phyloP scores from a whole-genome alignment of 192 early-diverging fungal species.

The Coemansia sp. region DNA sequence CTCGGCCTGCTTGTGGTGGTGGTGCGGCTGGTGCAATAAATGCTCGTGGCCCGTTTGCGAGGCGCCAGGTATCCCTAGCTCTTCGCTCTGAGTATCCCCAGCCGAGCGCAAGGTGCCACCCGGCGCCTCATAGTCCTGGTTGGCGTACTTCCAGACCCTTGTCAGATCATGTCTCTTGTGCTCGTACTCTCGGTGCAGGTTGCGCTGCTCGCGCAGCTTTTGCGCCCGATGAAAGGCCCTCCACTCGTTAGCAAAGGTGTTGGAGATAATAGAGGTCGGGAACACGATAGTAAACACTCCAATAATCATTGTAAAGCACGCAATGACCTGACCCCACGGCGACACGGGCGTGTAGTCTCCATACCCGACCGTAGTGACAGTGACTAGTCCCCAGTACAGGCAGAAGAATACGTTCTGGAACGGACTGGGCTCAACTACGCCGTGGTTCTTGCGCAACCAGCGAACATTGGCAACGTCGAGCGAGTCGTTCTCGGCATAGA shows the following conservation, averaged over 20 bases:
- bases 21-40: neutral
- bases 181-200: constrained; percentile 25
- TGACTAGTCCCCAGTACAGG: constrained; percentile 58
- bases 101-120: neutral
- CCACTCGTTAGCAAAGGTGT: constrained; percentile 58
- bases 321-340: constrained; percentile 50
- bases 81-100: neutral
- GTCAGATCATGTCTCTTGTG: constrained; percentile 24
- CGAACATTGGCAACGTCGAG: constrained; percentile 23
- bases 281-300: constrained; percentile 59
- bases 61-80: neutral
- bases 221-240: constrained; percentile 46
- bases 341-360: constrained; percentile 57
- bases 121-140: constrained; percentile 15
- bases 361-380: constrained; percentile 58
- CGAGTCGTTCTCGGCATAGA: constrained; percentile 46
- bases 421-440: constrained; percentile 45
- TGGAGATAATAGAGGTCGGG: constrained; percentile 58
- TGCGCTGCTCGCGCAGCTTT: constrained; percentile 30
- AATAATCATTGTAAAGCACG: constrained; percentile 53
- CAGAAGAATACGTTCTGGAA: constrained; percentile 56
- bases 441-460: constrained; percentile 48
- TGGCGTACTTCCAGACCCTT: constrained; percentile 26
- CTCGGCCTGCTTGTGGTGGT: neutral
- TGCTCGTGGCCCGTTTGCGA: neutral